Evolutionary conservation across 352 stramenopile genomes (phyloP), one percentile per base, ranked within the genome.

Genomic region (Pythium phragmiticola): DNA sequence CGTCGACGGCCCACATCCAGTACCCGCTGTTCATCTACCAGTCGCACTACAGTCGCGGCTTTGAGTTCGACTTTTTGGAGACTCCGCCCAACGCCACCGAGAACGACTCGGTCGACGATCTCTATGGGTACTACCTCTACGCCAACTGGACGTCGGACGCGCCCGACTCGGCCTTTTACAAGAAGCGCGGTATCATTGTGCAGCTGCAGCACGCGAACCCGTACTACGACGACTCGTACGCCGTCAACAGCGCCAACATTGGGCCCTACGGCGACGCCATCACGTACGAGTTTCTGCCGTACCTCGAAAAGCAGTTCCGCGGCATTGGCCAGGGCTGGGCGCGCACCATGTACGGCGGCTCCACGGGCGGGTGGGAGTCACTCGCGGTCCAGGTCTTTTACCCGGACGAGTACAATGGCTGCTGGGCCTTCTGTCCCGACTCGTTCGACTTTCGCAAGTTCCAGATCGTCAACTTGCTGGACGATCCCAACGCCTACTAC

Each of bases 211-310:
- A 90, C 55, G 82, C 82, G 3, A 90, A 90, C 39, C 82, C 82
- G 50, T 90, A 90, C 82, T 90, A 90, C 57, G 82, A 90, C 49
- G 82, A 90, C 63, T 89, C 79, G 60, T 90, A 89, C 66, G 82
- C 82, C 0, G 78, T 90, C 62, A 90, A 90, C 51, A 88, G 78
- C 42, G 82, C 79, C 63, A 90, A 88, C 46, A 84, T 90, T 28
- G 82, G 82, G 1, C 82, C 82, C 5, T 90, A 90, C 58, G 82
- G 82, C 26, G 82, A 90, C 36, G 82, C 82, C 12, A 89, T 90
- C 72, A 90, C 80, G 47, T 83, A 77, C 69, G 82, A 90, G 53
- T 90, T 90, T 61, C 50, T 90, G n/a, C 82, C 82, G 43, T 87
- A 70, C 53, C 63, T 90, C 16, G 82, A 89, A 58, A 39, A 65